Evolutionary conservation across 495 filamentous ascomycete genomes (phyloP).

Genomic region (Podospora fimiseda): DNA sequence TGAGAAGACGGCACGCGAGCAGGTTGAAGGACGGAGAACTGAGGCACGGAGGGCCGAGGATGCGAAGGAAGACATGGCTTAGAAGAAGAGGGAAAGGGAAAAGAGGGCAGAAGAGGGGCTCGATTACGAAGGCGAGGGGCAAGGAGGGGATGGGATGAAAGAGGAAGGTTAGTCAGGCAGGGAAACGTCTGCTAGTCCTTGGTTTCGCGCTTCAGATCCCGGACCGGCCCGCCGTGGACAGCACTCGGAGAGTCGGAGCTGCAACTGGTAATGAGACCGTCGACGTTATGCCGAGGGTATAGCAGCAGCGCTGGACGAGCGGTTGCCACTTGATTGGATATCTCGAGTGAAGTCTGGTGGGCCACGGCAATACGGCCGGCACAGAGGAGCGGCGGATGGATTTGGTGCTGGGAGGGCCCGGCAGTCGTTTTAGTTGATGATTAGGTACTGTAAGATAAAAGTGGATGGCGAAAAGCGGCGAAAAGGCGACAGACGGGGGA

Average conservation of each 20-base stretch:
- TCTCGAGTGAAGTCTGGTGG: constrained; percentile 10
- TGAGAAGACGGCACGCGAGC: constrained; percentile 16
- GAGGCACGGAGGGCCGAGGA: constrained; percentile 24
- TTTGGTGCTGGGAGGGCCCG: constrained; percentile 10
- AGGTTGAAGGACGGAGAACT: constrained; percentile 21
- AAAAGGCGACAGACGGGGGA: no score
- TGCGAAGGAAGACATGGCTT: constrained; percentile 27
- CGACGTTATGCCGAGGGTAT: constrained; percentile 24
- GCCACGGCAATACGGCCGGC: constrained; percentile 18
- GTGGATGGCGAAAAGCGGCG: no score
- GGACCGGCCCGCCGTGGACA: constrained; percentile 19
- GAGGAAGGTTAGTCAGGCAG: constrained; percentile 7
- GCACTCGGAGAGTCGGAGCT: constrained; percentile 13
- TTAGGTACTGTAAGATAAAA: no score
- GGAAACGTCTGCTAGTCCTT: constrained; percentile 7
- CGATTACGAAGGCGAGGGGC: not conserved
- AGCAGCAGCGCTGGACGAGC: constrained; percentile 1
- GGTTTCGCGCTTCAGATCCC: constrained; percentile 13
- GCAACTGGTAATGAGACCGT: constrained; percentile 13
- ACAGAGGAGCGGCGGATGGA: constrained; percentile 9
- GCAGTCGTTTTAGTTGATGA: constrained; percentile 7
- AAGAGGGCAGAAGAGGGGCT: constrained; percentile 7
- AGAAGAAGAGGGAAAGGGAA: constrained; percentile 11
- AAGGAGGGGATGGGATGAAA: constrained; percentile 9
- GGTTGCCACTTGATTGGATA: constrained; percentile 12